Evolutionary conservation across 352 stramenopile genomes (phyloP).

Genomic region (Globisporangium irregulare): DNA sequence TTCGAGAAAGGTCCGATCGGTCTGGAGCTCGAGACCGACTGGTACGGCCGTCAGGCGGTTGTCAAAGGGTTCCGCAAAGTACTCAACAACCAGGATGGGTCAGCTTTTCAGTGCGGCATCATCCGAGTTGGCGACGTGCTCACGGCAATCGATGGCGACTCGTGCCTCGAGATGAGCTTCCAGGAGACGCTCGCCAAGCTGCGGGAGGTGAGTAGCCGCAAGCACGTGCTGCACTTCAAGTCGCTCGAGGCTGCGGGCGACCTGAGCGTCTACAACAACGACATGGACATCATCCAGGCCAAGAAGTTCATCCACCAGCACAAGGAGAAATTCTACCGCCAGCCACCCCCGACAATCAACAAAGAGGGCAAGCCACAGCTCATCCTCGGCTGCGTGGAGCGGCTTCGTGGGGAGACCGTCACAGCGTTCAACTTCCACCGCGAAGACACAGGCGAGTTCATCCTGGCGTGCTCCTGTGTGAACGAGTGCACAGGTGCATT

Average conservation of each 20-base stretch:
- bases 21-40: conserved; percentile 69
- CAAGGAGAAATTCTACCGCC: conserved; percentile 73
- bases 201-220: conserved; percentile 33
- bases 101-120: conserved; percentile 51
- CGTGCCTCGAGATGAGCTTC: conserved; percentile 70
- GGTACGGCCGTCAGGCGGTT: conserved; percentile 67
- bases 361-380: conserved; percentile 20
- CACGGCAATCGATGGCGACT: conserved; percentile 66
- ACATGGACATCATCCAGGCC: conserved; percentile 59
- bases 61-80: conserved; percentile 67
- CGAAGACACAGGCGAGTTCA: conserved; percentile 78
- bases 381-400: conserved; percentile 68
- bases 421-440: conserved; percentile 83
- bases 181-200: conserved; percentile 50
- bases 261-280: conserved; percentile 59
- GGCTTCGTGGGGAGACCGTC: conserved; percentile 67
- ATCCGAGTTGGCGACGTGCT: conserved; percentile 72
- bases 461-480: conserved; percentile 64
- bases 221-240: conserved; percentile 73
- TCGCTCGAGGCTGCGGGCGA: conserved; percentile 63
- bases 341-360: conserved; percentile 7
- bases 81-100: conserved; percentile 41
- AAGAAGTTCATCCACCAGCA: conserved; percentile 77
- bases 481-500: conserved; percentile 70
- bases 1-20: conserved; percentile 63